Conservation (phyloP, 306 rosid species). For the Pueraria montana region DNA sequence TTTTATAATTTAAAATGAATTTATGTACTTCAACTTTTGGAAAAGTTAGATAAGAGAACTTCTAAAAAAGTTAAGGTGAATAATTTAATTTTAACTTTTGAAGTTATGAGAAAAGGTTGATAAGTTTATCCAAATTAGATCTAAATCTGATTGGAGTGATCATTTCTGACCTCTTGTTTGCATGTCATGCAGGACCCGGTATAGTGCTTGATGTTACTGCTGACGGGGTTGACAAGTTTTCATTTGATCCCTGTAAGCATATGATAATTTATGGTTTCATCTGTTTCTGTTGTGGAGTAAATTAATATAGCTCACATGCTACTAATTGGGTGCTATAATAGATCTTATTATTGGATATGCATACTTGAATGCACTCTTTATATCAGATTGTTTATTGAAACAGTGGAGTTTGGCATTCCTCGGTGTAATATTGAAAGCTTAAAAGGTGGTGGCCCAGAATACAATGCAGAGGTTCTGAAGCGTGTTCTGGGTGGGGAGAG, state of each 20-base stretch:
- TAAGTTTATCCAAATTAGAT: not conserved
- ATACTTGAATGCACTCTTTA: slow-evolving; percentile 34
- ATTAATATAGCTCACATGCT: slow-evolving; percentile 40
- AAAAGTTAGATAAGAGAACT: not conserved
- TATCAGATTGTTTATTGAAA: slow-evolving; percentile 38
- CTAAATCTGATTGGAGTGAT: slow-evolving; percentile 5
- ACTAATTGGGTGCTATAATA: slow-evolving; percentile 28
- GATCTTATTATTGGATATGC: slow-evolving; percentile 40
- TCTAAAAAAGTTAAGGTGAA: too few relatives aligned
- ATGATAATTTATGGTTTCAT: slow-evolving; percentile 40
- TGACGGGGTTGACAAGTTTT: slow-evolving; percentile 72
- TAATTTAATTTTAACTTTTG: too few relatives aligned
- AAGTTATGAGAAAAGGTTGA: too few relatives aligned
- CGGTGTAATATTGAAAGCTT: slow-evolving; percentile 78
- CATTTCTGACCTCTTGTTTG: slow-evolving; percentile 35
- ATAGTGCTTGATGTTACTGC: slow-evolving; percentile 86
- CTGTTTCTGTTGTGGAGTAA: slow-evolving; percentile 8
- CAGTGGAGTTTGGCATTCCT: slow-evolving; percentile 92
- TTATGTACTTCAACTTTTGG: not conserved
- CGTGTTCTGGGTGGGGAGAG: slow-evolving; percentile 87
- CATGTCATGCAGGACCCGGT: slow-evolving; percentile 82
- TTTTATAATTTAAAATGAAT: not conserved
- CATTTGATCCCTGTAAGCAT: slow-evolving; percentile 91
- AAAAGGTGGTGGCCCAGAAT: slow-evolving; percentile 84
- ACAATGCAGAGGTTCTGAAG: slow-evolving; percentile 73